A percentile compares a stretch with the other conserved stretches of the same genome.
Evolutionary conservation across 495 filamentous ascomycete genomes (phyloP).

Genomic region (Hypoxylon lenormandii): DNA sequence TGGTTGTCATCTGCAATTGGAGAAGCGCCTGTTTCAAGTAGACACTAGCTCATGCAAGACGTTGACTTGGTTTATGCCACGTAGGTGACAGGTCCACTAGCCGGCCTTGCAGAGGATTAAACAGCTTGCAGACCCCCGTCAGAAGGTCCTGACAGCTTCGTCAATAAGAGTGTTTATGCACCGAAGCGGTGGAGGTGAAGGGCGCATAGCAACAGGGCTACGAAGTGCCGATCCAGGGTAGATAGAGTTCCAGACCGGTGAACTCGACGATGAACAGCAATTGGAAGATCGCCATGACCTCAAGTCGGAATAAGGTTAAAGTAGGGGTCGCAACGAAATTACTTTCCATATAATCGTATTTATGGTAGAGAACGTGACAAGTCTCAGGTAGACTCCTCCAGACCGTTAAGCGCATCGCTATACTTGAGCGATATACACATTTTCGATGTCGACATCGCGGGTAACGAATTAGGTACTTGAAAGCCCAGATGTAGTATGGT

Average conservation of each 20-base stretch:
- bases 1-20: slow-evolving; percentile 30
- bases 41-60: slow-evolving; percentile 36
- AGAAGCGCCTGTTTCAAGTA: slow-evolving; percentile 48
- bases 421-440: background rate
- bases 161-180: slow-evolving; percentile 23
- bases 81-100: slow-evolving; percentile 35
- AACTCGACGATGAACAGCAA: slow-evolving; percentile 8
- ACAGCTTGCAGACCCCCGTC: slow-evolving; percentile 25
- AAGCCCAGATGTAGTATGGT: background rate
- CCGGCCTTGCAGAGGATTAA: slow-evolving; percentile 13
- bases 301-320: slow-evolving; percentile 8
- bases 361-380: slow-evolving; percentile 5
- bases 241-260: slow-evolving; percentile 15
- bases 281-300: slow-evolving; percentile 8
- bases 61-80: slow-evolving; percentile 42
- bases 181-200: slow-evolving; percentile 33
- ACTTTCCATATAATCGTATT: slow-evolving; percentile 7
- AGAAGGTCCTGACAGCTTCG: slow-evolving; percentile 22
- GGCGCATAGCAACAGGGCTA: slow-evolving; percentile 10
- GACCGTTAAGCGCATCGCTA: slow-evolving; percentile 10
- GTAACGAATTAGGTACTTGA: too few species aligned
- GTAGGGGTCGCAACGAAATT: background rate
- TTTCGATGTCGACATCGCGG: too few species aligned
- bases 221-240: slow-evolving; percentile 27
- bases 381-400: background rate